A percentile compares a stretch with the other conserved stretches of the same genome.
These are phyloP conservation scores for Wickerhamiella spandovensis DNA, from an alignment of 805 yeast genomes.

Conservation along the genomic window DNA sequence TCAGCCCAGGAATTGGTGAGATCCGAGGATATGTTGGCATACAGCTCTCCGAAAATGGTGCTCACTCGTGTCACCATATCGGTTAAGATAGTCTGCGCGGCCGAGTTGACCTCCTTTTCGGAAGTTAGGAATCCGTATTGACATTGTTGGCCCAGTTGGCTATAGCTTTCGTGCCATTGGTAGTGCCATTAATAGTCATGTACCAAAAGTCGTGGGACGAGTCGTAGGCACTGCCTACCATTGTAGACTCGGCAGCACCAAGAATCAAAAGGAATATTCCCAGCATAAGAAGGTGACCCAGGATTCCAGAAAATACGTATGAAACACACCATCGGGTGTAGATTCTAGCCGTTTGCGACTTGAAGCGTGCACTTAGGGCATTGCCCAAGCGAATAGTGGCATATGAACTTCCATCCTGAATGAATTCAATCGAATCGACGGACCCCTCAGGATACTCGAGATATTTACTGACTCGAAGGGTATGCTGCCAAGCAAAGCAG, in stretches of 20 bases:
- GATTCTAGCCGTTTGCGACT: background rate
- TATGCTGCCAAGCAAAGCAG: background rate
- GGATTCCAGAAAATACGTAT: background rate
- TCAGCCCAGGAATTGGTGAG: background rate
- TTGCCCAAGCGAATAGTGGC: background rate
- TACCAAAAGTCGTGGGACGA: background rate
- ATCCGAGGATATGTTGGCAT: background rate
- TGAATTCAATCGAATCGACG: background rate
- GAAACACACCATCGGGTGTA: background rate
- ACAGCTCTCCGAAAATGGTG: background rate
- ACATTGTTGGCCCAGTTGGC: background rate
- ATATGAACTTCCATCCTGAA: background rate
- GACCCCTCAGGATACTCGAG: background rate
- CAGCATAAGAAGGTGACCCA: background rate
- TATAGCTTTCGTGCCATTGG: background rate
- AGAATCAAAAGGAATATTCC: background rate
- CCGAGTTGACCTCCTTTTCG: constrained; percentile 1
- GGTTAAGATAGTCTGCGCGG: background rate
- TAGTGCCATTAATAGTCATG: background rate
- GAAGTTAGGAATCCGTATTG: background rate
- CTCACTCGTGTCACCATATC: constrained; percentile 2
- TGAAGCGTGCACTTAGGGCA: background rate
- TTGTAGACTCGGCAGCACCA: background rate
- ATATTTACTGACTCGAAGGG: background rate
- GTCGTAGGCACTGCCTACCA: background rate